A percentile compares a stretch with the other conserved stretches of the same genome.
phyloP scores from a whole-genome alignment of 176 grass and related monocot genomes.

The Musa acuminata region DNA sequence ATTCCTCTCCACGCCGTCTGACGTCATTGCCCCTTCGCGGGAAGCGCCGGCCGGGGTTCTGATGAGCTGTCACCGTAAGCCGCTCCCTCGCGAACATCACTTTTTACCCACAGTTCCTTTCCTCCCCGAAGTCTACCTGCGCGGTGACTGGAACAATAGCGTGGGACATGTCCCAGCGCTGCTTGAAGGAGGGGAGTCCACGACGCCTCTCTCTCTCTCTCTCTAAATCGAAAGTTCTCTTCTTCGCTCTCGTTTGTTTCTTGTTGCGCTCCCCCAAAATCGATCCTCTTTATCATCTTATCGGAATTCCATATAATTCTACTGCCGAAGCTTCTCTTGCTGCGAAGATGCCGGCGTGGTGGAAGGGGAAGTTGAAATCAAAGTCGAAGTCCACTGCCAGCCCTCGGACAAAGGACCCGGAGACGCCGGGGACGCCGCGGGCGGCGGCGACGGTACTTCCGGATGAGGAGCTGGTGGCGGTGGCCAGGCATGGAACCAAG shows the following conservation, averaged over 20 bases:
- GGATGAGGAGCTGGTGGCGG: background rate
- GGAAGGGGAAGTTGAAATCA: constrained; percentile 32
- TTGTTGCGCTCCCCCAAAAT: background rate
- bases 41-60: background rate
- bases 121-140: background rate
- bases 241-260: background rate
- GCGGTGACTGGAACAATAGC: background rate
- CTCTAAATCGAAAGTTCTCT: background rate
- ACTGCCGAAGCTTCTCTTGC: background rate
- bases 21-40: background rate
- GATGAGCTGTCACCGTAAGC: background rate
- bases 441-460: background rate
- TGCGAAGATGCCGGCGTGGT: constrained; percentile 20
- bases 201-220: background rate
- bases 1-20: background rate
- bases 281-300: background rate
- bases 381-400: constrained; percentile 25
- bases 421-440: background rate
- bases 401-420: background rate
- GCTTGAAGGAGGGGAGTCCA: background rate
- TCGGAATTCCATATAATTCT: background rate
- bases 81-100: background rate
- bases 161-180: background rate
- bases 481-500: background rate
- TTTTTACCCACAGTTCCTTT: background rate